phyloP scores from a whole-genome alignment of 164 flowering plant genomes.

The Platanus orientalis region DNA sequence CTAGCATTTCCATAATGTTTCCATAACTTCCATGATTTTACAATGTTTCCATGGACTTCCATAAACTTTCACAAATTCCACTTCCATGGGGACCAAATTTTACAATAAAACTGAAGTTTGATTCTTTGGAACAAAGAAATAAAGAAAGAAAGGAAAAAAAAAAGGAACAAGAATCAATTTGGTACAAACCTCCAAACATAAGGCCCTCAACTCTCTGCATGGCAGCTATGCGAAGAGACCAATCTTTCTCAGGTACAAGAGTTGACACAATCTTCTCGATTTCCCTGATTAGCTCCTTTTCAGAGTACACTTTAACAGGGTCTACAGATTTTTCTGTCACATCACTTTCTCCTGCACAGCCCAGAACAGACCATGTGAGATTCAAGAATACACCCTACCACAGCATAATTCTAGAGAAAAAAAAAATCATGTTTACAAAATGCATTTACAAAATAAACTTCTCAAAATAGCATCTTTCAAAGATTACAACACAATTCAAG shows the following conservation, averaged over 20 bases:
- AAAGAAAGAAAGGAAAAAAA: not conserved
- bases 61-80: too few relatives aligned
- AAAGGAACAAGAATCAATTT: not conserved
- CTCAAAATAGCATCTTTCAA: too few relatives aligned
- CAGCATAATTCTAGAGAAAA: not conserved
- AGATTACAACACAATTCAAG: too few relatives aligned
- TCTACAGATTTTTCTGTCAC: constrained; percentile 76
- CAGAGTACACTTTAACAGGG: constrained; percentile 84
- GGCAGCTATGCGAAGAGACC: constrained; percentile 92
- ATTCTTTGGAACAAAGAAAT: too few relatives aligned
- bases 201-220: constrained; percentile 98
- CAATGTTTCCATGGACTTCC: too few relatives aligned
- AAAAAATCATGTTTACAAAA: too few relatives aligned
- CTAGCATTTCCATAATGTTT: too few relatives aligned
- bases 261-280: constrained; percentile 79
- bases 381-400: not conserved
- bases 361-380: constrained; percentile 3
- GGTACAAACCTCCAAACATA: constrained; percentile 71
- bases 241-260: constrained; percentile 91
- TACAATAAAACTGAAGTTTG: too few relatives aligned
- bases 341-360: constrained; percentile 69
- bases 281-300: constrained; percentile 83
- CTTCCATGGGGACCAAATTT: too few relatives aligned
- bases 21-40: too few relatives aligned
- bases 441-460: too few relatives aligned